Conservation (phyloP, 169 alveolate species). For the Miamiensis avidus region DNA sequence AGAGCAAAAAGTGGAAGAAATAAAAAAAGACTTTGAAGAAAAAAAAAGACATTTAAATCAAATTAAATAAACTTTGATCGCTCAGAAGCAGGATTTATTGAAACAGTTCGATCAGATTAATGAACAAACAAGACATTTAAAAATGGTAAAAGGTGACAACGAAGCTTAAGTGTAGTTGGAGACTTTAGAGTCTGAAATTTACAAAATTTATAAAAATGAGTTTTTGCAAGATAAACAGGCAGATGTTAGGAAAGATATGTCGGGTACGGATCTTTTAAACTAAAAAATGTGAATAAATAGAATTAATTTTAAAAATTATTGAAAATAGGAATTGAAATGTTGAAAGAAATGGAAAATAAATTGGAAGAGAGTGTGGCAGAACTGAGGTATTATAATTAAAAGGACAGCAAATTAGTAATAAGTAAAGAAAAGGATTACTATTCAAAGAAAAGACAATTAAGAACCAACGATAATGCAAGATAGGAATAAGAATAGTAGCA, state of each 20-base stretch:
- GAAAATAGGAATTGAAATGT: constrained; percentile 10
- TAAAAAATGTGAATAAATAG: not conserved
- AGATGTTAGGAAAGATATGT: constrained; percentile 43
- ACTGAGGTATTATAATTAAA: constrained; percentile 26
- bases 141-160: constrained; percentile 32
- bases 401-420: constrained; percentile 32
- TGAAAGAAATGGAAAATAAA: constrained; percentile 55
- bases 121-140: constrained; percentile 21
- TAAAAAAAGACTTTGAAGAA: constrained; percentile 50
- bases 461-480: constrained; percentile 15
- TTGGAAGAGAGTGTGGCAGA: constrained; percentile 48
- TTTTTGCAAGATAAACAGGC: constrained; percentile 10
- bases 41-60: constrained; percentile 42
- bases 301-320: too few relatives aligned
- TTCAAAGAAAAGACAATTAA: constrained; percentile 34
- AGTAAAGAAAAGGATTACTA: constrained; percentile 40
- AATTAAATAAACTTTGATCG: constrained; percentile 36
- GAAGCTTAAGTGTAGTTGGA: constrained; percentile 17
- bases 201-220: constrained; percentile 27
- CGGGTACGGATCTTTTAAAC: constrained; percentile 34
- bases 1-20: constrained; percentile 65
- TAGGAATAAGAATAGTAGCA: constrained; percentile 35
- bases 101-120: constrained; percentile 36
- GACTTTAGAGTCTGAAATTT: constrained; percentile 13
- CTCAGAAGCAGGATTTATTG: constrained; percentile 40